Evolutionary conservation across 306 rosid species (phyloP).

Genomic region (Castanopsis chinensis): DNA sequence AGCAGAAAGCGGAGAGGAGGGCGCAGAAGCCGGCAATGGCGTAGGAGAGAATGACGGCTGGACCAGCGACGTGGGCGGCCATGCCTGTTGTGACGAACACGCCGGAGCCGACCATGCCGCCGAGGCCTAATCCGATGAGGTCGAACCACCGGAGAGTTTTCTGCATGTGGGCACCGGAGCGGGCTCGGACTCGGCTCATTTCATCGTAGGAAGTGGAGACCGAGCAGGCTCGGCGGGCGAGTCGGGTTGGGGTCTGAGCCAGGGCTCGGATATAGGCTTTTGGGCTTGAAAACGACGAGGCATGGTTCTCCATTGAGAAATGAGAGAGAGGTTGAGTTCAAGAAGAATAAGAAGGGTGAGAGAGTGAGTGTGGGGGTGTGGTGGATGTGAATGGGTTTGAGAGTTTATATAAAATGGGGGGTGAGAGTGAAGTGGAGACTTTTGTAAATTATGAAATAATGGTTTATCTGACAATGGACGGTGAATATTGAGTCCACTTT

Average conservation of each 20-base stretch:
- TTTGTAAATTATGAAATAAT: too few relatives aligned
- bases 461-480: too few relatives aligned
- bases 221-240: constrained; percentile 64
- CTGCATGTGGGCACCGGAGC: constrained; percentile 66
- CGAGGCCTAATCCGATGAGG: constrained; percentile 69
- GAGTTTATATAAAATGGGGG: too few relatives aligned
- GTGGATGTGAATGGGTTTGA: neutral
- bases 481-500: too few relatives aligned
- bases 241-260: constrained; percentile 60
- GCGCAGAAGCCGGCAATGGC: constrained; percentile 98
- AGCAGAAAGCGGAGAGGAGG: constrained; percentile 90
- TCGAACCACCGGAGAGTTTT: constrained; percentile 80
- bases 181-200: constrained; percentile 52
- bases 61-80: constrained; percentile 68
- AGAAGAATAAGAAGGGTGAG: too few relatives aligned
- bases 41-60: constrained; percentile 72
- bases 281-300: constrained; percentile 68
- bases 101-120: constrained; percentile 97
- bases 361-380: constrained; percentile 13
- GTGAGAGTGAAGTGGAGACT: too few relatives aligned
- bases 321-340: too few relatives aligned
- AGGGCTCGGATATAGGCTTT: constrained; percentile 62
- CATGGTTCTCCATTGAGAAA: constrained; percentile 40
- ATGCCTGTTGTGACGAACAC: constrained; percentile 82
- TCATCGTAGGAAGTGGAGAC: constrained; percentile 76